Evolutionary conservation across 495 filamentous ascomycete genomes (phyloP), one percentile per base, ranked within the genome.

Genomic region (Aspergillus saccharolyticus): DNA sequence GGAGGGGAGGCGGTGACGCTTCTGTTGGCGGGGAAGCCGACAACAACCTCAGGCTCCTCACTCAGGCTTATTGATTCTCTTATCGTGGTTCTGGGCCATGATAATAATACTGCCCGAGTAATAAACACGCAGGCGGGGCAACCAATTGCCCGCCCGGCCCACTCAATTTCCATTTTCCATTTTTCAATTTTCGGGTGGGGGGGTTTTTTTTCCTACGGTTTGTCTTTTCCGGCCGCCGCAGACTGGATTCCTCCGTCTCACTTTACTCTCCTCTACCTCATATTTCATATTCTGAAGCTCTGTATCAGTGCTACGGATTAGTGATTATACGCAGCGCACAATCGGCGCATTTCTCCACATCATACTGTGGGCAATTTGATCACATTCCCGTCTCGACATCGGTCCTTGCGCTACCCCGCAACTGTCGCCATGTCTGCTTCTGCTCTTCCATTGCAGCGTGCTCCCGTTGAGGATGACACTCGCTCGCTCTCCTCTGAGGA

Each of bases 101-200:
- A n/a, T n/a, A n/a, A n/a, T n/a, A n/a, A n/a, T n/a, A n/a, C n/a
- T n/a, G 22, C 50, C 52, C 55, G 50, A 39, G 53, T 63, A 63
- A 72, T 72, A 71, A 70, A 75, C 70, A 74, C 20, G 44, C 24
- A 20, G 62, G 71, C 71, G 73, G 73, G 73, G 73, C 73, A 73
- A 70, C 71, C 42, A 59, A 18, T 55, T 54, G 56, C 60, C 63
- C 66, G 48, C 53, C 63, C 66, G 48, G 53, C 33, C 33, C 33
- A 12, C 33, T 39, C 33, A 8, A 56, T 42, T 59, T 47, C 52
- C 53, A 57, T 57, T 52, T 56, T 44, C 19, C 47, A 54, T 60
- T 47, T 56, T 67, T 49, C 20, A 15, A 20, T 49, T 25, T 49
- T 49, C 24, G 9, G n/a, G n/a, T n/a, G n/a, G n/a, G n/a, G n/a